Conservation (phyloP, 306 rosid genomes). For the Geum urbanum region DNA sequence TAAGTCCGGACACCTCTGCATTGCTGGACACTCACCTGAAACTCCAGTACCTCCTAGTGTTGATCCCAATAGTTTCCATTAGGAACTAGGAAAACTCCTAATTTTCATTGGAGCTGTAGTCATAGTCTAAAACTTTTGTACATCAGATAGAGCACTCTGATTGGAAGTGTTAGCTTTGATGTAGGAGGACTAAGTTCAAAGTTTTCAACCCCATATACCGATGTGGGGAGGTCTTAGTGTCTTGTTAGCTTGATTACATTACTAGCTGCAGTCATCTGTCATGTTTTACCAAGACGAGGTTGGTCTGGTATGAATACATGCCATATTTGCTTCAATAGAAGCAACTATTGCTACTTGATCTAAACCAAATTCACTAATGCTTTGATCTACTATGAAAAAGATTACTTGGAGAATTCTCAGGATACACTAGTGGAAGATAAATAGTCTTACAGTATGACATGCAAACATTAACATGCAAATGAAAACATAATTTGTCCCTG, state of each 20-base stretch:
- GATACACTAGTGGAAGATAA: not conserved
- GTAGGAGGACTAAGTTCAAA: not conserved
- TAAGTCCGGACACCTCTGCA: slow-evolving; percentile 67
- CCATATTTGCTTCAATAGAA: too few relatives aligned
- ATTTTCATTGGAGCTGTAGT: not conserved
- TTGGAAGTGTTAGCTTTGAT: not conserved
- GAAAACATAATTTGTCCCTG: too few relatives aligned
- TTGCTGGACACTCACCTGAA: slow-evolving; percentile 60
- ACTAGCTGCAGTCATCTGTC: not conserved
- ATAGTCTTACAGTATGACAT: not conserved
- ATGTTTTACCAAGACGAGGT: not conserved
- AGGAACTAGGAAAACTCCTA: not conserved
- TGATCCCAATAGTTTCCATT: not conserved
- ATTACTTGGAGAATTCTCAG: too few relatives aligned
- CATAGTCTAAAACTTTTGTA: not conserved
- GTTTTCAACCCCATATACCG: too few relatives aligned
- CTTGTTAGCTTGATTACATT: not conserved
- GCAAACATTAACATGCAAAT: too few relatives aligned
- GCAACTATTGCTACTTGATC: too few relatives aligned
- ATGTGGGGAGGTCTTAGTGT: too few relatives aligned
- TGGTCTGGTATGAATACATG: too few relatives aligned
- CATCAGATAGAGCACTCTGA: not conserved
- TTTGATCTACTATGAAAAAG: too few relatives aligned
- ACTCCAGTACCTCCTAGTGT: slow-evolving; percentile 45
- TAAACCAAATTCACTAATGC: too few relatives aligned